Evolutionary conservation across 2,329 filamentous ascomycete genomes (phyloP).

Genomic region (Chalaropsis ovoidea): DNA sequence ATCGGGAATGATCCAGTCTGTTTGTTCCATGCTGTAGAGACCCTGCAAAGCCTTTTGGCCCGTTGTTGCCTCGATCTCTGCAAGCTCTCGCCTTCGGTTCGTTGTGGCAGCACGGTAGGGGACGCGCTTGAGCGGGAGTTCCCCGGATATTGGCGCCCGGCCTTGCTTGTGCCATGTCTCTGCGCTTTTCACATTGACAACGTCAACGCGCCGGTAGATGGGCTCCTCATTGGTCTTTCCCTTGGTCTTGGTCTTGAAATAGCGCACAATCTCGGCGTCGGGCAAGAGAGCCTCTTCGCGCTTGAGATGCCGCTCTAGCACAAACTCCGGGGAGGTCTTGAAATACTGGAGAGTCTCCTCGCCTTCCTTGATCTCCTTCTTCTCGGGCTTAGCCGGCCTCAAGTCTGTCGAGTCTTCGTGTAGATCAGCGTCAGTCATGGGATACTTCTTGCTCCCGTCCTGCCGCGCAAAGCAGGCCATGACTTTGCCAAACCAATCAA

Average conservation of each 20-base stretch:
- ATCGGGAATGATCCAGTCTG: constrained; percentile 87
- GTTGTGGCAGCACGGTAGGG: constrained; percentile 85
- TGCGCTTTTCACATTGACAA: constrained; percentile 76
- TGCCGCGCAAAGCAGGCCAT: constrained; percentile 61
- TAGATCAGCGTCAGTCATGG: constrained; percentile 62
- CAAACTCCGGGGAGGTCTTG: constrained; percentile 75
- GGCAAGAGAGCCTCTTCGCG: constrained; percentile 80
- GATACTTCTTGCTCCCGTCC: constrained; percentile 34
- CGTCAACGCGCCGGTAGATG: constrained; percentile 68
- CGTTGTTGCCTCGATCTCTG: constrained; percentile 68
- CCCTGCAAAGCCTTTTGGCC: constrained; percentile 81
- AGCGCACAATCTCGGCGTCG: constrained; percentile 57
- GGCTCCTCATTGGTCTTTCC: constrained; percentile 65
- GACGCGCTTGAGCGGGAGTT: constrained; percentile 71
- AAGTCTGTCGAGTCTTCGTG: constrained; percentile 70
- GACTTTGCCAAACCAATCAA: constrained; percentile 79
- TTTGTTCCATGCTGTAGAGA: constrained; percentile 73
- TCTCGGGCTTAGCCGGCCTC: constrained; percentile 59
- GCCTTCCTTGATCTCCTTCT: constrained; percentile 62
- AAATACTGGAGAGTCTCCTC: constrained; percentile 80
- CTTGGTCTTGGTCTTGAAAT: constrained; percentile 66
- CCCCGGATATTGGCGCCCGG: constrained; percentile 58
- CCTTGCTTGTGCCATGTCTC: constrained; percentile 99
- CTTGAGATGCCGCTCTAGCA: constrained; percentile 74
- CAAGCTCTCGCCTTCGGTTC: constrained; percentile 76